These are phyloP conservation scores for Puccinia triticina DNA, from an alignment of 1,284 basidiomycete species.

Conservation along the genomic window DNA sequence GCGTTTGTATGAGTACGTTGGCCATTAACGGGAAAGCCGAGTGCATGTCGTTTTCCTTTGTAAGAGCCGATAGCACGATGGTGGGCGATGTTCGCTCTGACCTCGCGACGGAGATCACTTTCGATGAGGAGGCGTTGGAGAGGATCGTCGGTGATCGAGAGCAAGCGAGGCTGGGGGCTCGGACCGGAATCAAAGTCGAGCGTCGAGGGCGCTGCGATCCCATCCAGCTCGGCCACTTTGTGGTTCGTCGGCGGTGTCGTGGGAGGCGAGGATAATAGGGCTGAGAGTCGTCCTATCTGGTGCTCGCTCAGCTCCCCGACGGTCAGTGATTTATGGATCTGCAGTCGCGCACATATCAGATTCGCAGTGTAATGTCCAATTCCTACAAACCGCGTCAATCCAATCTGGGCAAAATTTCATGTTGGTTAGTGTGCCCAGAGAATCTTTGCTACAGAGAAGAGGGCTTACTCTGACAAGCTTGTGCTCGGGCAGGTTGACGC, in stretches of 20 bases:
- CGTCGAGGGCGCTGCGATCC: conserved; percentile 39
- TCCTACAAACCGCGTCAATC: conserved; percentile 80
- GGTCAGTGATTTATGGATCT: conserved; percentile 75
- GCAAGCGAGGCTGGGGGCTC: conserved; percentile 52
- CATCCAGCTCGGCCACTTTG: conserved; percentile 56
- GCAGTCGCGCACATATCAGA: conserved; percentile 81
- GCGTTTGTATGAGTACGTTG: conserved; percentile 86
- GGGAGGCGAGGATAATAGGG: conserved; percentile 81
- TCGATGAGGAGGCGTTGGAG: conserved; percentile 77
- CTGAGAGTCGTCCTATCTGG: conserved; percentile 80
- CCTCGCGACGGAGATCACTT: conserved; percentile 74
- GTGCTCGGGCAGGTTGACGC: conserved; percentile 71
- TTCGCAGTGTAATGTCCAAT: conserved; percentile 73
- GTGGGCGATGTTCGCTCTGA: conserved; percentile 84
- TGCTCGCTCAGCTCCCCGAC: conserved; percentile 74
- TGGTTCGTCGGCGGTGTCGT: conserved; percentile 66
- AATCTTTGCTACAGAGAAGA: background rate
- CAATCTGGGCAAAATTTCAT: conserved; percentile 66
- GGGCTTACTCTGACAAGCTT: conserved; percentile 69
- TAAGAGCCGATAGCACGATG: conserved; percentile 87
- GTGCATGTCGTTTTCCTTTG: conserved; percentile 80
- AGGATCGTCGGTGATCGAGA: conserved; percentile 63
- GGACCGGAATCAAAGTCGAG: conserved; percentile 53
- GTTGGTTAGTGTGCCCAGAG: background rate
- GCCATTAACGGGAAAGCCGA: conserved; percentile 83